These are phyloP conservation scores for Plantago ovata DNA, from an alignment of 257 asterid species.

Conservation along the genomic window DNA sequence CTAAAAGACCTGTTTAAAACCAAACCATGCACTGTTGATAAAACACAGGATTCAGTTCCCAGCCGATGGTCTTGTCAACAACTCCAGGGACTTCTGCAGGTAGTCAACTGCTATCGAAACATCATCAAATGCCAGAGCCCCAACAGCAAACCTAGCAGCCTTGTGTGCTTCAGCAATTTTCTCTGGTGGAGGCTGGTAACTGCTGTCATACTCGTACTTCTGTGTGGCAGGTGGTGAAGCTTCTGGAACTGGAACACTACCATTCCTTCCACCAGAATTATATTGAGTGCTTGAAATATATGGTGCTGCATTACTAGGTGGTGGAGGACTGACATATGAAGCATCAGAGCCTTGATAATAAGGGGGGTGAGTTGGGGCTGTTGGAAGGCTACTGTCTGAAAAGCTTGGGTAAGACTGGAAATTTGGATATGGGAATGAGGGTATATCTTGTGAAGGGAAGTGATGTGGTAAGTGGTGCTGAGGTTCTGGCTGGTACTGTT, in stretches of 20 bases:
- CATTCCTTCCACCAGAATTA: conserved; percentile 40
- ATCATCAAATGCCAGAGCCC: conserved; percentile 88
- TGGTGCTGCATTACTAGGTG: conserved; percentile 37
- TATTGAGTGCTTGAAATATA: conserved; percentile 43
- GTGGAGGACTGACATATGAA: conserved; percentile 38
- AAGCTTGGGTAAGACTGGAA: conserved; percentile 85
- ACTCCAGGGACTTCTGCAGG: conserved; percentile 76
- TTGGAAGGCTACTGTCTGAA: conserved; percentile 65
- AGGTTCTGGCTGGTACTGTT: conserved; percentile 34
- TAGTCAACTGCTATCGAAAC: conserved; percentile 68
- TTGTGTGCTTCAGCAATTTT: conserved; percentile 89
- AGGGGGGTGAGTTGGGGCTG: conserved; percentile 67
- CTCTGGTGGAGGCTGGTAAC: conserved; percentile 79
- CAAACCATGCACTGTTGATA: conserved; percentile 8
- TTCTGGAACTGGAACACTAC: conserved; percentile 35
- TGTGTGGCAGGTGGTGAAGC: conserved; percentile 34
- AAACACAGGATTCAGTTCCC: conserved; percentile 29
- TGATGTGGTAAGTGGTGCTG: conserved; percentile 44
- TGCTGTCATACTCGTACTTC: conserved; percentile 62
- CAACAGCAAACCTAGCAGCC: conserved; percentile 92
- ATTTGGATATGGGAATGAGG: conserved; percentile 49
- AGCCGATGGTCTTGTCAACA: conserved; percentile 78
- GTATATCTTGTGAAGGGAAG: conserved; percentile 47
- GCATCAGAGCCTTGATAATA: conserved; percentile 56
- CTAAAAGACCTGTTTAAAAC: conserved; percentile 1